Conservation (phyloP, 129 eudicot genomes). For the Flaveria linearis region DNA sequence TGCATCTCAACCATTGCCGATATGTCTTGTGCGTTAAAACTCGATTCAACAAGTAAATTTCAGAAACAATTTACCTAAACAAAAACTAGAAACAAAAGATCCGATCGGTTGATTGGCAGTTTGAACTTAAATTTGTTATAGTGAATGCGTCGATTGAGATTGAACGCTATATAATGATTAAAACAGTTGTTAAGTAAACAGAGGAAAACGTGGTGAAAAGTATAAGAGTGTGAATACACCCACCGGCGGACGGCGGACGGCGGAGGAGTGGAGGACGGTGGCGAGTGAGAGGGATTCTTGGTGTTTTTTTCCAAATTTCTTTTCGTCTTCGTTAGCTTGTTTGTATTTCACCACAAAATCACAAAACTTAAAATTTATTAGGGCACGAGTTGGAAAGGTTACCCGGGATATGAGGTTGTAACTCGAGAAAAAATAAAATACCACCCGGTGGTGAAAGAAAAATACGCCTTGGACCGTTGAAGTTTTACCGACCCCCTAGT, state of each 20-base stretch:
- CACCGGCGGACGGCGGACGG: conserved; percentile 34
- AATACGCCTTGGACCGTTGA: too few relatives aligned
- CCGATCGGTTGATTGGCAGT: background rate
- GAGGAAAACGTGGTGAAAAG: background rate
- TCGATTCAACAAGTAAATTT: conserved; percentile 1
- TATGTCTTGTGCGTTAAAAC: background rate
- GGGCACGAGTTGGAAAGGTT: too few relatives aligned
- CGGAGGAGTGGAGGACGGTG: conserved; percentile 3
- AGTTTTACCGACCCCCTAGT: too few relatives aligned
- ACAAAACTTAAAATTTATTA: too few relatives aligned
- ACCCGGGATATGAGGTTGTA: too few relatives aligned
- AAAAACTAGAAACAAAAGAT: background rate
- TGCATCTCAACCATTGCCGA: background rate
- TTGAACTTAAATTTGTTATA: conserved; percentile 5
- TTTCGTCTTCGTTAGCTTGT: conserved; percentile 1
- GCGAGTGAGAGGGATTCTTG: conserved; percentile 1
- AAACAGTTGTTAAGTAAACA: background rate
- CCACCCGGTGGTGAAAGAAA: too few relatives aligned
- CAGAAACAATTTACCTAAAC: background rate
- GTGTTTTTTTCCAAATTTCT: background rate
- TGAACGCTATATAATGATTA: background rate
- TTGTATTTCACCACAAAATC: too few relatives aligned
- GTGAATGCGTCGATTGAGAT: conserved; percentile 19
- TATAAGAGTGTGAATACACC: background rate
- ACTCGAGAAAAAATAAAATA: too few relatives aligned